Conservation (phyloP, 2,329 filamentous ascomycete species). For the Blastomyces parvus region DNA sequence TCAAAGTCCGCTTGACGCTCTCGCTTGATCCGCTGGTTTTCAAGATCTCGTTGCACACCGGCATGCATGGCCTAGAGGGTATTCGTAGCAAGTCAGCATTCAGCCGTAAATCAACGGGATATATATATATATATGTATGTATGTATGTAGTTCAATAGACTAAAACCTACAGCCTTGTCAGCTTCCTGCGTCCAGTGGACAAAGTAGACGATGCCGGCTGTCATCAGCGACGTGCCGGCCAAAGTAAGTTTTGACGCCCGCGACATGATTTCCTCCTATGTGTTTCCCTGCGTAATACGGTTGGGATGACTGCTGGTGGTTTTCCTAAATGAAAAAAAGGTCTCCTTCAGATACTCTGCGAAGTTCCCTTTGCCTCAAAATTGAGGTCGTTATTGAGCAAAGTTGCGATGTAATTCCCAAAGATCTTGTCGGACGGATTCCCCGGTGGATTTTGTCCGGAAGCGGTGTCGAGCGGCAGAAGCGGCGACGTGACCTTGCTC, state of each 20-base stretch:
- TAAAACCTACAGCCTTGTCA: constrained; percentile 63
- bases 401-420: background rate
- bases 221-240: constrained; percentile 63
- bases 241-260: constrained; percentile 81
- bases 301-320: background rate
- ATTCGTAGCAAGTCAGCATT: constrained; percentile 13
- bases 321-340: background rate
- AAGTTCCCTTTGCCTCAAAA: background rate
- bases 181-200: constrained; percentile 83
- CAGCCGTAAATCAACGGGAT: background rate
- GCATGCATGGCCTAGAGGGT: constrained; percentile 71
- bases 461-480: constrained; percentile 6
- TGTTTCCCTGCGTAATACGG: background rate
- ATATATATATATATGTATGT: background rate
- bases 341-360: background rate
- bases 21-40: constrained; percentile 79
- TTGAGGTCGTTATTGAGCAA: background rate
- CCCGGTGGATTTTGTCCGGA: background rate
- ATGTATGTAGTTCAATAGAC: background rate
- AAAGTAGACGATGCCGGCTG: constrained; percentile 65
- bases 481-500: background rate
- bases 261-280: constrained; percentile 54
- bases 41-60: constrained; percentile 88
- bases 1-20: constrained; percentile 94
- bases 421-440: background rate